Conservation (phyloP, 2,329 filamentous ascomycete species). For the Bipolaris sorokiniana region DNA sequence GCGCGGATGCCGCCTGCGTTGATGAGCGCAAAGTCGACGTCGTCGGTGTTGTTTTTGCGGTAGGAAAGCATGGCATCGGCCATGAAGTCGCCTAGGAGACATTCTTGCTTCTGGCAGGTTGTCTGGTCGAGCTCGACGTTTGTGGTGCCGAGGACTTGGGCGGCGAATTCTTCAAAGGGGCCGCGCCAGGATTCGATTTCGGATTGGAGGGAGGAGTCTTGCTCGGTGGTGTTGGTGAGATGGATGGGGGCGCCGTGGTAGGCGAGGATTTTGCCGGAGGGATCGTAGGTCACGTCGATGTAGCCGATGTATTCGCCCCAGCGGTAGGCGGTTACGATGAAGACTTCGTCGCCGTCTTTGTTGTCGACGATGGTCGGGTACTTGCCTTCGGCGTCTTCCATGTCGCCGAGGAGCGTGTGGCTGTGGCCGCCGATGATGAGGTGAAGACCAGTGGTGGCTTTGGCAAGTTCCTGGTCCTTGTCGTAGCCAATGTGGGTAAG, state of each 20-base stretch:
- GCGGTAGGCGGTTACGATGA: constrained; percentile 70
- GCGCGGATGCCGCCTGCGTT: constrained; percentile 70
- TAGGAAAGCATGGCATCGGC: constrained; percentile 66
- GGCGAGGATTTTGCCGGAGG: constrained; percentile 64
- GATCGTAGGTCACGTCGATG: constrained; percentile 69
- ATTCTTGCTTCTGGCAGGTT: constrained; percentile 64
- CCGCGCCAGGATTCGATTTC: constrained; percentile 65
- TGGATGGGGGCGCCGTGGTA: constrained; percentile 70
- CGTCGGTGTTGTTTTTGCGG: constrained; percentile 56
- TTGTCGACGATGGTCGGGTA: constrained; percentile 70
- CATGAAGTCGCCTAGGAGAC: constrained; percentile 53
- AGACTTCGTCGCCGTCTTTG: constrained; percentile 68
- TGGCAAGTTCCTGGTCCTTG: constrained; percentile 65
- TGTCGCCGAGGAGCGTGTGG: constrained; percentile 64
- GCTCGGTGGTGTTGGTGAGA: constrained; percentile 65
- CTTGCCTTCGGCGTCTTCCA: constrained; percentile 62
- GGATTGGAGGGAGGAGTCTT: constrained; percentile 63
- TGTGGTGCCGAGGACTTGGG: constrained; percentile 62
- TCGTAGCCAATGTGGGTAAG: constrained; percentile 73
- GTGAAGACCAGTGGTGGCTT: constrained; percentile 67
- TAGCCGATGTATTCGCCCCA: constrained; percentile 74
- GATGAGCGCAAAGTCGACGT: constrained; percentile 64
- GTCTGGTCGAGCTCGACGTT: constrained; percentile 65
- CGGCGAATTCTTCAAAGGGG: constrained; percentile 66
- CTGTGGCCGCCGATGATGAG: constrained; percentile 70